Conservation (phyloP, 768 basidiomycete genomes). For the Paxillus involutus region DNA sequence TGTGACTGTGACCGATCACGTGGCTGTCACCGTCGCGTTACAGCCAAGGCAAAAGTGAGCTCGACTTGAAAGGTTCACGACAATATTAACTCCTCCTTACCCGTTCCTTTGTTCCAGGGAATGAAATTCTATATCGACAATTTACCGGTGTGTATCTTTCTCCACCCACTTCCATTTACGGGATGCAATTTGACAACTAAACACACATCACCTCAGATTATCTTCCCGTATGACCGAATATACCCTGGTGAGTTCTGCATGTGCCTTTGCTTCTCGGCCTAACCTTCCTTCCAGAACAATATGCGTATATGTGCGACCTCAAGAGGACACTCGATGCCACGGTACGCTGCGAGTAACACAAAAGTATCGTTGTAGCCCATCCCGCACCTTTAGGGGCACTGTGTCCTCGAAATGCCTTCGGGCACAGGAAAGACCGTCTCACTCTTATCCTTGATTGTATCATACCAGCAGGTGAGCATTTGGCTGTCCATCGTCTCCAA, state of each 20-base stretch:
- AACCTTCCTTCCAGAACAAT: conserved; percentile 70
- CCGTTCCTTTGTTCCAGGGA: neutral
- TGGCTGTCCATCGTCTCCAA: neutral
- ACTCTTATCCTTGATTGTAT: conserved; percentile 90
- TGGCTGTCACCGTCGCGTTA: no score
- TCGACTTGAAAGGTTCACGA: neutral
- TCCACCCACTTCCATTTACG: neutral
- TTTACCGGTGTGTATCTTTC: conserved; percentile 55
- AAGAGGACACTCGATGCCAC: conserved; percentile 95
- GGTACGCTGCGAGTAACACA: conserved; percentile 41
- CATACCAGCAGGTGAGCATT: conserved; percentile 84
- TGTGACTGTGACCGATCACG: neutral
- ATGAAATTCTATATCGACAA: conserved; percentile 89
- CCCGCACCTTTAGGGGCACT: conserved; percentile 75
- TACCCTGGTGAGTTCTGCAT: conserved; percentile 72
- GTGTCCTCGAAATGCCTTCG: conserved; percentile 99
- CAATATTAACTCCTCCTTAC: neutral
- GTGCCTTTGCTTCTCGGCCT: neutral
- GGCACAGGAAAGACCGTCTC: conserved; percentile 99
- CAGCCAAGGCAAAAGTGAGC: no score
- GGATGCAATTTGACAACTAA: neutral
- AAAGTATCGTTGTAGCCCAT: neutral
- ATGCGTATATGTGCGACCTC: conserved; percentile 98
- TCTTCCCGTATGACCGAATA: conserved; percentile 93
- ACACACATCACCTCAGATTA: conserved; percentile 48